Evolutionary conservation across 1,139 yeast species (phyloP).

Genomic region (Zygosaccharomyces sapae): DNA sequence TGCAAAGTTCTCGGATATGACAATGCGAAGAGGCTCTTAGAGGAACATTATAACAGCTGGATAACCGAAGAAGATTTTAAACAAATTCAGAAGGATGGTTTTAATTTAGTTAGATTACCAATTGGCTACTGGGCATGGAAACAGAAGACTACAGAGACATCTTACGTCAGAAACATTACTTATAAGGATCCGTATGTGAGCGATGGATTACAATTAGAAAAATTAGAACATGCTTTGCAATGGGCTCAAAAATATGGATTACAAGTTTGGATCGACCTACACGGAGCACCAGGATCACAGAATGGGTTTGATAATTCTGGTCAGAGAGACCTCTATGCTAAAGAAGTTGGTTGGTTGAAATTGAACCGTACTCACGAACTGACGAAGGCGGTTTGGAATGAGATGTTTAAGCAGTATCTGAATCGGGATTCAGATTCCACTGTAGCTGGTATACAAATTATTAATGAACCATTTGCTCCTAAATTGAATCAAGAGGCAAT

Average conservation of each 20-base stretch:
- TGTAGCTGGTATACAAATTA: conserved; percentile 58
- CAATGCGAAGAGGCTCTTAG: conserved; percentile 42
- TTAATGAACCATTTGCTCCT: conserved; percentile 61
- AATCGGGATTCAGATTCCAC: conserved; percentile 50
- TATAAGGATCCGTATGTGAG: conserved; percentile 53
- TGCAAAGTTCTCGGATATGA: conserved; percentile 46
- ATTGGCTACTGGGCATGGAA: conserved; percentile 68
- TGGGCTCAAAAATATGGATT: conserved; percentile 52
- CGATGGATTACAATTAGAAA: conserved; percentile 48
- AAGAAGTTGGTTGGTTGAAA: conserved; percentile 48
- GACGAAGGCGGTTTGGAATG: conserved; percentile 44
- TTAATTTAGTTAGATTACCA: conserved; percentile 61
- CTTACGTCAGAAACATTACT: conserved; percentile 22
- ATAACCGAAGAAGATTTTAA: conserved; percentile 52
- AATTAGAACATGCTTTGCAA: conserved; percentile 49
- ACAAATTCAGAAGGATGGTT: conserved; percentile 46
- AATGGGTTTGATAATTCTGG: conserved; percentile 74
- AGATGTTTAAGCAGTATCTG: conserved; percentile 49
- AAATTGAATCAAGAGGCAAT: conserved; percentile 41
- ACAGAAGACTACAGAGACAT: conserved; percentile 31
- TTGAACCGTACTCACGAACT: conserved; percentile 41
- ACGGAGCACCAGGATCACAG: conserved; percentile 65
- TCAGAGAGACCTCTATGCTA: conserved; percentile 39
- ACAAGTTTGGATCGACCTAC: conserved; percentile 60
- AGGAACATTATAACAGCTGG: conserved; percentile 53